These are phyloP conservation scores for Suillus luteus DNA, from an alignment of 768 basidiomycete genomes.

Conservation along the genomic window DNA sequence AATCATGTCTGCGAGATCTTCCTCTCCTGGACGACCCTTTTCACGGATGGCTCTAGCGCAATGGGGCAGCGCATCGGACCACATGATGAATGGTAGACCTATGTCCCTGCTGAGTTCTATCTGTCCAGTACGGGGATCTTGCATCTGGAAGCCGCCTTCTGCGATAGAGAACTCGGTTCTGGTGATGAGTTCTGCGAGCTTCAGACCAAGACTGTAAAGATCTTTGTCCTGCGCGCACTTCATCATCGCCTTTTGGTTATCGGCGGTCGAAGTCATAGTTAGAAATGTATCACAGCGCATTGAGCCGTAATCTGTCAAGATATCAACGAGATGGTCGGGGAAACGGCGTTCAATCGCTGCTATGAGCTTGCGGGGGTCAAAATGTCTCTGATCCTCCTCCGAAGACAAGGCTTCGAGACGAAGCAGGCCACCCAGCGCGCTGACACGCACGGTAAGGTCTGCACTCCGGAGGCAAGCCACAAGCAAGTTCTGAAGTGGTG, in stretches of 20 bases:
- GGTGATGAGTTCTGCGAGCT: slow-evolving; percentile 50
- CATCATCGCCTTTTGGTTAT: slow-evolving; percentile 59
- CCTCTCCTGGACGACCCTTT: slow-evolving; percentile 41
- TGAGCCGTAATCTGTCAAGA: slow-evolving; percentile 51
- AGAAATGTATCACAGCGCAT: slow-evolving; percentile 49
- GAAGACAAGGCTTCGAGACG: slow-evolving; percentile 46
- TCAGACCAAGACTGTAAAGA: slow-evolving; percentile 51
- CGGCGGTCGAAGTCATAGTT: slow-evolving; percentile 40
- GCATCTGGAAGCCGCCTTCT: slow-evolving; percentile 54
- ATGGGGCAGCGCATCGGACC: slow-evolving; percentile 58
- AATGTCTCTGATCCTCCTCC: slow-evolving; percentile 45
- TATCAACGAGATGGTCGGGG: slow-evolving; percentile 46
- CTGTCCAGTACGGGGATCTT: slow-evolving; percentile 45
- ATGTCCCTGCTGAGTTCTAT: slow-evolving; percentile 40
- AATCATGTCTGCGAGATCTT: slow-evolving; percentile 61
- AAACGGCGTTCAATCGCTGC: slow-evolving; percentile 42
- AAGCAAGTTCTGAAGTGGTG: slow-evolving; percentile 49
- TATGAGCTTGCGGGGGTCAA: slow-evolving; percentile 54
- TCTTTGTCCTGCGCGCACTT: slow-evolving; percentile 47
- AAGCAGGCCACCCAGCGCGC: slow-evolving; percentile 54
- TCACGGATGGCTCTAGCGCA: slow-evolving; percentile 59
- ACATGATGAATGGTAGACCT: slow-evolving; percentile 62
- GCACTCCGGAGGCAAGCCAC: slow-evolving; percentile 56
- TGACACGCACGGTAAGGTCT: slow-evolving; percentile 54
- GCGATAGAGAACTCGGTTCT: slow-evolving; percentile 61